A percentile compares a stretch with the other conserved stretches of the same genome.
phyloP scores from a whole-genome alignment of 2,329 filamentous ascomycete species.

The Colletotrichum sp. region DNA sequence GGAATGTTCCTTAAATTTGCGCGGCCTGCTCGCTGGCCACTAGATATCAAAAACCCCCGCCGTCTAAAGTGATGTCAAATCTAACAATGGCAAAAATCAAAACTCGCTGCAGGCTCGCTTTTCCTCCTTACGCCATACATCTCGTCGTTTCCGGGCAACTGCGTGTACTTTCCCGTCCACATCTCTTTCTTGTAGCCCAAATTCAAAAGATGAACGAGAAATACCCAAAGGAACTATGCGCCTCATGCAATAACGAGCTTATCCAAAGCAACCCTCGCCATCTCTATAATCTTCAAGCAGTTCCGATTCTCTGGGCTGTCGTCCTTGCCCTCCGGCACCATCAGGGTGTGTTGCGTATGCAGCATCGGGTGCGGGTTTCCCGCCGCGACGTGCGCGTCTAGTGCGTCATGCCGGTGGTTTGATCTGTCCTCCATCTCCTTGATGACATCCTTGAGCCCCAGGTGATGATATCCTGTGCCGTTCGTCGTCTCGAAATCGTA shows the following conservation, averaged over 20 bases:
- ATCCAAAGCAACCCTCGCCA: slow-evolving; percentile 59
- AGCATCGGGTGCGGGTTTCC: slow-evolving; percentile 39
- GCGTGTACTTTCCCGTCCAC: background rate
- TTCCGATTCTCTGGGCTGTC: slow-evolving; percentile 39
- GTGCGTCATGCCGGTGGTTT: slow-evolving; percentile 49
- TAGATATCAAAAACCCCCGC: background rate
- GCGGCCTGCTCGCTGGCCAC: background rate
- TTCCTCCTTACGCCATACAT: background rate
- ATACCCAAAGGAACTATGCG: background rate
- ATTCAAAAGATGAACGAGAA: background rate
- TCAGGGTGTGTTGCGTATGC: slow-evolving; percentile 25
- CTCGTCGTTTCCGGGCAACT: background rate
- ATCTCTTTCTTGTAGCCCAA: background rate
- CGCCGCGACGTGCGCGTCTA: slow-evolving; percentile 50
- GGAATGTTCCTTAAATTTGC: background rate
- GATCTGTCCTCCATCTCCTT: slow-evolving; percentile 57
- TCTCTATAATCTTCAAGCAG: slow-evolving; percentile 58
- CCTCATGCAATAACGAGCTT: slow-evolving; percentile 57
- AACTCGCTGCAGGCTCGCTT: background rate
- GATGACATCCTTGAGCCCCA: slow-evolving; percentile 61
- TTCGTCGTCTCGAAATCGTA: slow-evolving; percentile 31
- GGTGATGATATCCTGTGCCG: slow-evolving; percentile 31
- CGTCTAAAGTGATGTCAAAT: background rate
- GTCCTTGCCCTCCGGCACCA: slow-evolving; percentile 37
- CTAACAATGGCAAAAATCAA: background rate